Percentiles rank a stretch among this genome's conserved stretches.
Conservation (phyloP, 1,139 yeast species). For the Sugiyamaella sp. region DNA sequence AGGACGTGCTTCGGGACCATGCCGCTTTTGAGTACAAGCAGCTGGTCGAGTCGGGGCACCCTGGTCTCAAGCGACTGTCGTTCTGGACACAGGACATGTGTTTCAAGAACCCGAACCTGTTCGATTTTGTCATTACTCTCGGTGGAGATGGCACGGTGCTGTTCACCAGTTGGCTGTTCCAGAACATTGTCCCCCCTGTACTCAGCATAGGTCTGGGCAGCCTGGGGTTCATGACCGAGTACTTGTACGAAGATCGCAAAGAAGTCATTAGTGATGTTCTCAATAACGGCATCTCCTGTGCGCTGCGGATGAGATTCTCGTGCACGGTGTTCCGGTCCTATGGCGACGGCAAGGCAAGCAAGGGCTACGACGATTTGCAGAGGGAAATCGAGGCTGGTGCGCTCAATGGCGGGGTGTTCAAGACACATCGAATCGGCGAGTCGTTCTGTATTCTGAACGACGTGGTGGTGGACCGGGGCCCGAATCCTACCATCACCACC, state of each 20-base stretch:
- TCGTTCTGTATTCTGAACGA: conserved; percentile 76
- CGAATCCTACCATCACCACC: conserved; percentile 75
- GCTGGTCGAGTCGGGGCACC: conserved; percentile 44
- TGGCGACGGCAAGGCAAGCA: conserved; percentile 27
- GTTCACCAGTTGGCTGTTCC: conserved; percentile 63
- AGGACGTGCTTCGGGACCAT: conserved; percentile 51
- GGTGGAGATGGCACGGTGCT: conserved; percentile 94
- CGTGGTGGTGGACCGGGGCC: conserved; percentile 81
- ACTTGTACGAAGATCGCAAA: conserved; percentile 59
- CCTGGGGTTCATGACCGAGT: conserved; percentile 80
- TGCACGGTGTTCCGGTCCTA: conserved; percentile 63
- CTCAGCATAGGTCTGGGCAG: conserved; percentile 82
- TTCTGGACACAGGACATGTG: conserved; percentile 64
- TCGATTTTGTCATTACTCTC: conserved; percentile 59
- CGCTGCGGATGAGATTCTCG: conserved; percentile 75
- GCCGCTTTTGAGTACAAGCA: conserved; percentile 50
- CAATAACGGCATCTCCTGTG: conserved; percentile 63
- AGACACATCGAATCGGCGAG: conserved; percentile 42
- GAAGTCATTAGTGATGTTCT: conserved; percentile 59
- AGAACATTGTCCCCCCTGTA: conserved; percentile 79
- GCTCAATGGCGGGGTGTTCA: conserved; percentile 35
- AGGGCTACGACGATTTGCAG: conserved; percentile 36
- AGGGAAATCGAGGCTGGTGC: conserved; percentile 42
- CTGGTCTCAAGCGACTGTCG: conserved; percentile 47
- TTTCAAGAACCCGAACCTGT: conserved; percentile 48